These are phyloP conservation scores for Penicillium samsonianum DNA, from an alignment of 495 filamentous ascomycete genomes.

Conservation along the genomic window DNA sequence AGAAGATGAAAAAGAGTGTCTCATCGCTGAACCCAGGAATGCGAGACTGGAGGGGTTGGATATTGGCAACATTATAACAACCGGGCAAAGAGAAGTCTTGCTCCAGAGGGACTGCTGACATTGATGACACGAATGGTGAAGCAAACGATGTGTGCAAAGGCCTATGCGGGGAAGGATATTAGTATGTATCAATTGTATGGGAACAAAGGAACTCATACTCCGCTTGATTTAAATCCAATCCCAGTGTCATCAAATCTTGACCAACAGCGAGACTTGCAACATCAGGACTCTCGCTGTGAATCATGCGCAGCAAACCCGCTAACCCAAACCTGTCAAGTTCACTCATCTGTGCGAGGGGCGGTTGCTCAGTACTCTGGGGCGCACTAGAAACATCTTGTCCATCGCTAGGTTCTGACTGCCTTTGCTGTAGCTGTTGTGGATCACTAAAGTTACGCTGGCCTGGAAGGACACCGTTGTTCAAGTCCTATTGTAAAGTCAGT, in stretches of 20 bases:
- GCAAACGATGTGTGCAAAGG: constrained; percentile 65
- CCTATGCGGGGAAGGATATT: constrained; percentile 32
- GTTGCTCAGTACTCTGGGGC: constrained; percentile 49
- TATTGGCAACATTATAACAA: constrained; percentile 86
- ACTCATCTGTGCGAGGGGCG: constrained; percentile 72
- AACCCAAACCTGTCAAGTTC: constrained; percentile 80
- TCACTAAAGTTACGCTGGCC: constrained; percentile 38
- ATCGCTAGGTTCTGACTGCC: constrained; percentile 42
- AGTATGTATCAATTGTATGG: constrained; percentile 18
- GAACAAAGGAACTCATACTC: constrained; percentile 59
- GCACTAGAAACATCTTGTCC: constrained; percentile 39
- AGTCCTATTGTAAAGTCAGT: constrained; percentile 27
- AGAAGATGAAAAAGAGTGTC: constrained; percentile 93
- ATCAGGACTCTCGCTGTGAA: constrained; percentile 76
- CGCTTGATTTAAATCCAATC: constrained; percentile 74
- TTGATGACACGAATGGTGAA: constrained; percentile 69
- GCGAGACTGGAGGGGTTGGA: constrained; percentile 75
- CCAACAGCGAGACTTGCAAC: constrained; percentile 73
- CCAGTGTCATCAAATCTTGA: constrained; percentile 74
- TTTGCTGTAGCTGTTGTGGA: constrained; percentile 39
- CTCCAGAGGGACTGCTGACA: constrained; percentile 66
- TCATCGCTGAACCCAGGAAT: constrained; percentile 85
- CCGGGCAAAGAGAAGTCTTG: constrained; percentile 77
- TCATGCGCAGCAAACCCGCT: constrained; percentile 73
- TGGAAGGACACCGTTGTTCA: constrained; percentile 38